Percentiles rank a stretch among this genome's conserved stretches.
These are phyloP conservation scores for Yarrowia divulgata DNA, from an alignment of 805 yeast species.

Conservation along the genomic window DNA sequence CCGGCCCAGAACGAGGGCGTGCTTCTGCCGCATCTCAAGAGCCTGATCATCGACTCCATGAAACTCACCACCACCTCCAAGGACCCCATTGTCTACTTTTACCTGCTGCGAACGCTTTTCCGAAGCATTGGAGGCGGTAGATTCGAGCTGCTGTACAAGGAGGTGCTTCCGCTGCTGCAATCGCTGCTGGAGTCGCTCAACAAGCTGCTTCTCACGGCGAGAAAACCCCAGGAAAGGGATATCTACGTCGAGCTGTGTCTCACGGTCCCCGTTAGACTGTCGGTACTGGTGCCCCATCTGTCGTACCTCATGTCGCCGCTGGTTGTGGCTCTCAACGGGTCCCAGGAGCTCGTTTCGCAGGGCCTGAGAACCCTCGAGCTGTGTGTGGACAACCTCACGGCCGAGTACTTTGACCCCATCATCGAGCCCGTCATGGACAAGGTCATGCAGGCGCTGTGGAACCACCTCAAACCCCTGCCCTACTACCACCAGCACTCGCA, in stretches of 20 bases:
- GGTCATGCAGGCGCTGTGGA: slow-evolving; percentile 92
- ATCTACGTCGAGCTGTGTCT: slow-evolving; percentile 93
- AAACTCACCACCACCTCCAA: slow-evolving; percentile 81
- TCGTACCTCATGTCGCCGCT: slow-evolving; percentile 89
- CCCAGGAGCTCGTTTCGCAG: slow-evolving; percentile 90
- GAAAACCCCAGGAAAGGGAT: slow-evolving; percentile 89
- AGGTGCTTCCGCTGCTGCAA: slow-evolving; percentile 89
- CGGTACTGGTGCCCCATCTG: slow-evolving; percentile 92
- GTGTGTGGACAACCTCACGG: slow-evolving; percentile 94
- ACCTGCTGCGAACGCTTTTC: slow-evolving; percentile 85
- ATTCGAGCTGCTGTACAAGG: slow-evolving; percentile 90
- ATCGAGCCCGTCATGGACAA: slow-evolving; percentile 96
- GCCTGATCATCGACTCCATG: slow-evolving; percentile 79
- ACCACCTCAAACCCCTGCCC: slow-evolving; percentile 88
- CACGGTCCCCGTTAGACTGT: slow-evolving; percentile 93
- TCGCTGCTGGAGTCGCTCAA: slow-evolving; percentile 85
- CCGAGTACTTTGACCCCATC: slow-evolving; percentile 96
- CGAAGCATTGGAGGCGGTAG: slow-evolving; percentile 97
- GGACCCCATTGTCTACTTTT: slow-evolving; percentile 90
- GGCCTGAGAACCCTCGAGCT: slow-evolving; percentile 93
- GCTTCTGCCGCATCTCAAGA: slow-evolving; percentile 84
- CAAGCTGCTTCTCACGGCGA: slow-evolving; percentile 78
- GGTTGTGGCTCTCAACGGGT: slow-evolving; percentile 86
- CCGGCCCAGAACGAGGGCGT: slow-evolving; percentile 87
- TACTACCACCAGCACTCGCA: slow-evolving; percentile 95